Evolutionary conservation across 2,329 filamentous ascomycete species (phyloP), one percentile per base, ranked within the genome.

Genomic region (Pyrenophora teres): DNA sequence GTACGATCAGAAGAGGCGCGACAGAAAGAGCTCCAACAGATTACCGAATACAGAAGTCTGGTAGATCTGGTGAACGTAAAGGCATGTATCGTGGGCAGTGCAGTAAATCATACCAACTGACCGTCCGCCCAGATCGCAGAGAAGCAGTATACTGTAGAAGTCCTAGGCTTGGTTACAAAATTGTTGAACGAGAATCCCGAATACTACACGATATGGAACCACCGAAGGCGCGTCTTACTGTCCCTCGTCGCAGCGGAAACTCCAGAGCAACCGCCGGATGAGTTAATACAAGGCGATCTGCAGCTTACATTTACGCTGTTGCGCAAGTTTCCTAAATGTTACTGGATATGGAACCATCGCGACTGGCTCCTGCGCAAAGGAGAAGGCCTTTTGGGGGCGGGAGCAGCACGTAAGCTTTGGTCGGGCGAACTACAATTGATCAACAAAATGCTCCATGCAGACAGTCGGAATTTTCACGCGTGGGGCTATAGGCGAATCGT

Each of bases 321-420:
- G 42, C 82, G 90, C 59, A 85, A 91, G 60, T 93, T 86, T 60
- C 94, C 94, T 6, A 99, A 99, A 74, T 97, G 94, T 80, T 99
- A 99, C 78, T 97, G 94, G 93, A 93, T 99, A 67, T 99, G 94
- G 94, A 96, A 96, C 64, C 93, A 97, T 74, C 87, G 94, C 23
- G 76, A 88, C 39, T 99, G 94, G 92, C 78, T 93, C 3, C 79
- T 99, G 12, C 79, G 87, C 47, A 84, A 90, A 71, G 86, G 87
- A 30, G 89, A 88, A 40, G 71, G 80, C 10, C 79, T 86, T 15
- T 78, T 96, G 8, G 81, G 85, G 2, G 56, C 74, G 1, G 50
- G 77, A 0, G 69, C 77, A 13, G 84, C 90, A 2, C 81, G 83
- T 18, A 75, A 80, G 33, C 79, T 97, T 42, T 99, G 94, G 94